Base-by-base conservation (phyloP, 495 filamentous ascomycete species). In the Cladorrhinum samala region DNA sequence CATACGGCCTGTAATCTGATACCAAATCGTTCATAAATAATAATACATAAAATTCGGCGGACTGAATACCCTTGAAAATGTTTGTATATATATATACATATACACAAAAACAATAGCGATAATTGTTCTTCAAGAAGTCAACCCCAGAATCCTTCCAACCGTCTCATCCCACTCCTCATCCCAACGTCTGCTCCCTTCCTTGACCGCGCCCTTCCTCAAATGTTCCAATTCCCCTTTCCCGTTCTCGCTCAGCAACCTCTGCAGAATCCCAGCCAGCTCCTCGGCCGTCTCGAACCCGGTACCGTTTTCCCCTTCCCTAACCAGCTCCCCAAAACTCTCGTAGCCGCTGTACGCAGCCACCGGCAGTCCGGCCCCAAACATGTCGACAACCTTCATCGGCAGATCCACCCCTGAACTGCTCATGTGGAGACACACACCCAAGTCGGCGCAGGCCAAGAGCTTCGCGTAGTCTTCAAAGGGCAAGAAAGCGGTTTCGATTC, bases 321-420 rank as follows among this genome's bases (percentile, higher is more conserved):
- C 87, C 48, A 96, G 69, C 71, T 96, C 91, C 17, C 81, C 77
- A 80, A 92, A 95, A 46, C 89, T 89, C 65, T 89, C 82, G 59
- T 91, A 96, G 7, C 76, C 78, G 18, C 72, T 76, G 80, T 90
- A 96, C 18, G 90, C 93, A 1, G 83, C 85, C 3, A 99, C 94
- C 0, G 93, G 93, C 47, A 99, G 69, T 0, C 93, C 93, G 0
- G 89, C 85, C 0, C 93, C 93, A 63, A 97, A 96, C 88, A 99
- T 93, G 61, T 99, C 93, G 5, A 99, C 91, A 7, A 99, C 91
- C 71, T 99, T 99, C 93, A 99, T 99, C 0, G 93, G 93, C 19
- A 99, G 71, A 71, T 99, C 93, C 0, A 99, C 89, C 2, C 93
- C 93, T 41, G 89, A 95, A 58, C 86, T 91, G 57, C 88, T 94